Base-by-base conservation (phyloP, 1,139 yeast genomes). In the Groenewaldozyma sp. region DNA sequence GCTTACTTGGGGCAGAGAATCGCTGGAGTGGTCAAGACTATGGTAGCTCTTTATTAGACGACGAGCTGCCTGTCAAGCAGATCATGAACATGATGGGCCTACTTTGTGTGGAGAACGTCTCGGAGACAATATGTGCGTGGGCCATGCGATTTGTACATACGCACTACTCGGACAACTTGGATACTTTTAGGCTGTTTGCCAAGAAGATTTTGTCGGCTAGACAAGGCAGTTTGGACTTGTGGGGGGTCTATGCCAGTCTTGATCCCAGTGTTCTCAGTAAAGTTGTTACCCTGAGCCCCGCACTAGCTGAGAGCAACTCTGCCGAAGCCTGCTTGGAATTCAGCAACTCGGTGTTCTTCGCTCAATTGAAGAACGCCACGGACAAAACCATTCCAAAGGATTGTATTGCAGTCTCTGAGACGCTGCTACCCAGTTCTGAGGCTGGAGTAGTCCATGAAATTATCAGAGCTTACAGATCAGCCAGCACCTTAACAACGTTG, bases 111-210 rank as follows among this genome's bases (percentile, higher is more conserved):
- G 31, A 14, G 14, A 4, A 13, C 19, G 27, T 43, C 5, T 20
- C 34, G 5, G 21, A 24, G 7, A 24, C 28, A 14, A 41, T 45
- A 16, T 38, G 36, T 32, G 28, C 13, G 18, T 45, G 46, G 46
- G 38, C 45, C 4, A 16, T 45, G 14, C 13, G 16, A 24, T 24
- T 9, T n/a, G 6, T 14, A 17, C 7, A 24, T 11, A 10, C 34
- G 5, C 34, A 31, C 6, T n/a, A n/a, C n/a, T n/a, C n/a, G n/a
- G n/a, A n/a, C n/a, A n/a, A n/a, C n/a, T n/a, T n/a, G n/a, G n/a
- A 10, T 5, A 6, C 10, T 13, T 31, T 31, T 31, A 13, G 20
- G n/a, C 6, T 11, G 20, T 14, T 31, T 17, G n/a, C 28, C 10
- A 34, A 24, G 13, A 16, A 6, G 7, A 7, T 26, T 11, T n/a